Evolutionary conservation across 352 stramenopile species (phyloP).

Genomic region (Pythium grandisporangium): DNA sequence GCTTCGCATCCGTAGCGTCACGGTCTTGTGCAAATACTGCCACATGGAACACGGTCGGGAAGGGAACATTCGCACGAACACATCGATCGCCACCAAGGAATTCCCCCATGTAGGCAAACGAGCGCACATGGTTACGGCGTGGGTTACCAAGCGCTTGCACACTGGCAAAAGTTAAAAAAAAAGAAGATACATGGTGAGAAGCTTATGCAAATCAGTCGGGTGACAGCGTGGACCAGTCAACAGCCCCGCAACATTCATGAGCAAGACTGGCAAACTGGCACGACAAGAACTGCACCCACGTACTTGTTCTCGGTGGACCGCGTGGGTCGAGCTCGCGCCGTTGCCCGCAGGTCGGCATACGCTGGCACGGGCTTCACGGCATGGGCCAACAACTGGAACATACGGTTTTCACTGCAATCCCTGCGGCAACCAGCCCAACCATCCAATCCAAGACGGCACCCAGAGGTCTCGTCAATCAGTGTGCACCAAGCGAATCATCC

Average conservation of each 20-base stretch:
- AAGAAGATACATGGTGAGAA: no score
- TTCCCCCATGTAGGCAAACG: slow-evolving; percentile 43
- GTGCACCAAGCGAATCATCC: neutral
- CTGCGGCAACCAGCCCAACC: slow-evolving; percentile 9
- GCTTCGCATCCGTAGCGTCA: neutral
- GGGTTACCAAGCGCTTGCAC: slow-evolving; percentile 9
- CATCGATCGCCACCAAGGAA: slow-evolving; percentile 52
- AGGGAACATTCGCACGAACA: slow-evolving; percentile 60
- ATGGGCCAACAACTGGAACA: slow-evolving; percentile 67
- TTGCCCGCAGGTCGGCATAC: slow-evolving; percentile 42
- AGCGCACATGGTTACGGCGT: slow-evolving; percentile 14
- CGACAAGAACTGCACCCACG: no score
- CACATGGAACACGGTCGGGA: slow-evolving; percentile 44
- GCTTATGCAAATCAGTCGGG: no score
- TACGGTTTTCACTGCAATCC: slow-evolving; percentile 40
- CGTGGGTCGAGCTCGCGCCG: slow-evolving; percentile 24
- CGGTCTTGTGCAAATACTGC: slow-evolving; percentile 36
- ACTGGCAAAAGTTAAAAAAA: slow-evolving; percentile 1
- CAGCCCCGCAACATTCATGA: no score
- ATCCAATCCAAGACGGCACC: slow-evolving; percentile 3
- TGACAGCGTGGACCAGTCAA: no score
- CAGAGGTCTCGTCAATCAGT: neutral
- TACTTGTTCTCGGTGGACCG: slow-evolving; percentile 40
- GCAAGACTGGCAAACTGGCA: no score
- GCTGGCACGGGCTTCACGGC: slow-evolving; percentile 52